These are phyloP conservation scores for Melaleuca alternifolia DNA, from an alignment of 345 rosid genomes.

Conservation along the genomic window DNA sequence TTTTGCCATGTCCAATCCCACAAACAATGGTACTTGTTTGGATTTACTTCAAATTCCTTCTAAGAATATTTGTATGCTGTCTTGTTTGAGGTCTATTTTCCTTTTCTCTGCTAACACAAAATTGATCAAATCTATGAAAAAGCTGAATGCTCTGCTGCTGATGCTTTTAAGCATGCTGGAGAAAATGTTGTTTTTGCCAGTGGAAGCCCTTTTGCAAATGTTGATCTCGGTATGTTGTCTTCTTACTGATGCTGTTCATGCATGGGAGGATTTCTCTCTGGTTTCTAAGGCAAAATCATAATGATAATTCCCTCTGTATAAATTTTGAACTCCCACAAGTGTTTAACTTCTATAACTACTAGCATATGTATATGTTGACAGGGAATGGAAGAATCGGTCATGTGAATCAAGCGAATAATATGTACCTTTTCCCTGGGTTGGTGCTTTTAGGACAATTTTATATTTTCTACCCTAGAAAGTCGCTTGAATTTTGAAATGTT, in stretches of 20 bases:
- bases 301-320: background rate
- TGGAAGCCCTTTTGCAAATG: slow-evolving; percentile 94
- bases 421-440: slow-evolving; percentile 98
- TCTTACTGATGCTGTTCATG: slow-evolving; percentile 1
- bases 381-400: slow-evolving; percentile 83
- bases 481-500: background rate
- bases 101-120: background rate
- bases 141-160: slow-evolving; percentile 97
- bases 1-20: slow-evolving; percentile 98
- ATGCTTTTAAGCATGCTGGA: slow-evolving; percentile 91
- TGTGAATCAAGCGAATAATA: slow-evolving; percentile 97
- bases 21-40: slow-evolving; percentile 55
- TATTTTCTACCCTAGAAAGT: background rate
- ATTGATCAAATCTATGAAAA: slow-evolving; percentile 8
- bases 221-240: slow-evolving; percentile 56
- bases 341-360: background rate
- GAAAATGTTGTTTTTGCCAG: slow-evolving; percentile 87
- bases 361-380: slow-evolving; percentile 16
- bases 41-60: background rate
- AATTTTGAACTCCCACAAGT: background rate
- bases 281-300: background rate
- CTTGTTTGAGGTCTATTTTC: background rate
- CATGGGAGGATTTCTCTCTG: background rate
- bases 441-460: slow-evolving; percentile 5
- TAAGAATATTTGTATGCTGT: background rate